Evolutionary conservation across 192 early-diverging fungal species (phyloP), one percentile per base, ranked within the genome.

Genomic region (Phlyctochytrium planicorne): DNA sequence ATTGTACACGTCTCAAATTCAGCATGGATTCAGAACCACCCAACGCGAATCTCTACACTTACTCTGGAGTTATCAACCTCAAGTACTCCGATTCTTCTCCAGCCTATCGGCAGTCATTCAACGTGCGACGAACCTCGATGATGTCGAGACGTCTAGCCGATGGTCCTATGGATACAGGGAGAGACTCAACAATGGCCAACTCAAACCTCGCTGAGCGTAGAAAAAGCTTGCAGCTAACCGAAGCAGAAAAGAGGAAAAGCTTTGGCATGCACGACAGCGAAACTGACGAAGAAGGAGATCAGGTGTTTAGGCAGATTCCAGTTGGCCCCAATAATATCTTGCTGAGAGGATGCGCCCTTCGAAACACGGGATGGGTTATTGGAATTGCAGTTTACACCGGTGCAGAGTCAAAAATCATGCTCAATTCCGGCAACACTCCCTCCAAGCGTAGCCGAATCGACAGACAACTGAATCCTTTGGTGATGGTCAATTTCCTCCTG

Each of bases 381-480:
- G 94, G 91, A 16, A 78, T 94, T 47, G 93, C 88, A 0, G 73
- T 95, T 20, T 98, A 90, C 74, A 95, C 95, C 6, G 97, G 97
- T 27, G 71, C 82, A 63, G 96, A 99, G n/a, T 92, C 94, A 24
- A 97, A 98, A 75, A 93, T 99, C 53, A 93, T 96, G 90, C 75
- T 96, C 63, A 99, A 99, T 71, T 88, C 92, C 1, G 94, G 95
- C 27, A 84, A 84, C 53, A 97, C 95, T 0, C 95, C 95, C 12
- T 91, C 88, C 40, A 99, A 98, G 75, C 90, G 93, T 33, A 91
- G 90, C 75, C 82, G 88, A 50, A 92, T 97, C 63, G 94, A 95
- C 75, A 86, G 90, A 65, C 90, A 91, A 66, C 91, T 96, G 67
- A 98, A 96, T 79, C 90, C 91, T 55, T 91, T 91, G 68, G 90